These are phyloP conservation scores for Wickerhamiella hasegawae DNA, from an alignment of 805 yeast genomes.

Conservation along the genomic window DNA sequence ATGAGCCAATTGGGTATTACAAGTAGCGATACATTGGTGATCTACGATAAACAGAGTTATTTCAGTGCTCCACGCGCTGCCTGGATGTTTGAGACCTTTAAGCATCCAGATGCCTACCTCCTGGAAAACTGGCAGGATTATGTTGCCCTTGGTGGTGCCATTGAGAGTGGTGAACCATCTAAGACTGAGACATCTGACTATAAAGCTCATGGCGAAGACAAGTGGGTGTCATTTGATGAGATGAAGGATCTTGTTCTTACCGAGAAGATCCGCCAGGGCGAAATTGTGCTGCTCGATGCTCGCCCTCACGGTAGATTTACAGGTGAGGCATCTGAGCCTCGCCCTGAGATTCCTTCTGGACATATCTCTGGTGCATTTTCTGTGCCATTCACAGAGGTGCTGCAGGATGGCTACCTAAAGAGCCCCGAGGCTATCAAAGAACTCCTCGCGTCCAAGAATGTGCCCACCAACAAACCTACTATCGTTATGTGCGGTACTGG, in stretches of 20 bases:
- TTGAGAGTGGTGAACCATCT: conserved; percentile 24
- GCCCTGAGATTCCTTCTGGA: conserved; percentile 78
- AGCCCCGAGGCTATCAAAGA: conserved; percentile 29
- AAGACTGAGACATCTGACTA: conserved; percentile 13
- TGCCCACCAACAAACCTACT: conserved; percentile 37
- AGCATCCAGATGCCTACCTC: conserved; percentile 52
- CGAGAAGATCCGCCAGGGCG: conserved; percentile 9
- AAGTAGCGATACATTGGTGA: conserved; percentile 42
- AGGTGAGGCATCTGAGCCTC: conserved; percentile 75
- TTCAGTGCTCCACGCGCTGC: conserved; percentile 85
- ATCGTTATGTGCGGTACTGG: conserved; percentile 94
- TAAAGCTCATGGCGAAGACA: conserved; percentile 15
- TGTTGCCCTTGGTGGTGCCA: conserved; percentile 28
- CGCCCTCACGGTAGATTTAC: conserved; percentile 40
- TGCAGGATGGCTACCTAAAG: conserved; percentile 35
- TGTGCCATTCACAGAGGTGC: conserved; percentile 53
- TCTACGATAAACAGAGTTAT: conserved; percentile 74
- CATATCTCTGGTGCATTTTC: conserved; percentile 73
- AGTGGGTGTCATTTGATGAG: conserved; percentile 40
- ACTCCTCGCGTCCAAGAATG: conserved; percentile 30
- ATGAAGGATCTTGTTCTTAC: conserved; percentile 39
- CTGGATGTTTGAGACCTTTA: conserved; percentile 74
- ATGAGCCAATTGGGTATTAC: conserved; percentile 19
- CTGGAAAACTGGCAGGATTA: conserved; percentile 54
- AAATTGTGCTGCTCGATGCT: conserved; percentile 4